Evolutionary conservation across 2,329 filamentous ascomycete genomes (phyloP), one percentile per base, ranked within the genome.

Genomic region (Blastomyces emzantsi): DNA sequence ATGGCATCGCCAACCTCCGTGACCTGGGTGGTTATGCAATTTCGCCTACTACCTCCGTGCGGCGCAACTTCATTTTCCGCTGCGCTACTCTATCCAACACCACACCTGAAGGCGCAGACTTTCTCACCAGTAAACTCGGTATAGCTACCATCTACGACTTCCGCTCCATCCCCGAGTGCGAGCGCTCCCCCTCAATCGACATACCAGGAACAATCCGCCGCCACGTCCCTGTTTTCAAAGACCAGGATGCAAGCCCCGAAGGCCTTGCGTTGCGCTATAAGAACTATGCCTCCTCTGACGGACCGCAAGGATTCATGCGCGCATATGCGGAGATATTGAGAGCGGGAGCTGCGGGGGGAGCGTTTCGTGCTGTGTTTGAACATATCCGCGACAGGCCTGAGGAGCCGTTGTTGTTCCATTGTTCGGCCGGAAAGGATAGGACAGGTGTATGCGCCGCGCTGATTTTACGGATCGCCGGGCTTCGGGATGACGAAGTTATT

Each of bases 351-450:
- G 80, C 81, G 0, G 72, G 76, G 0, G 72, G 76, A 19, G 79
- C 83, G 1, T 88, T 83, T 71, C 73, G 75, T 30, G 78, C 78
- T 1, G 88, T 90, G 67, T 78, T 90, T 49, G 72, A 75, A n/a
- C 83, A 89, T 68, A 75, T 90, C 4, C 73, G 83, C 69, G 67
- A 77, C 54, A 68, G 71, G 4, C 67, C 79, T 1, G 69, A 75
- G 2, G 66, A 76, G 1, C 84, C 86, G 8, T 74, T 88, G 11
- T 77, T 90, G 7, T 77, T 91, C 8, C 88, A 92, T 71, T 92
- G 89, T 73, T 89, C 88, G 0, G 88, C 87, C 0, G 89, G 89
- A 15, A 92, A 92, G 74, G 89, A 92, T 73, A 81, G 89, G 54
- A 92, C 89, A 0, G 89, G 89, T 1, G 81, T 92, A 4, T 76